These are phyloP conservation scores for Epichloe sp. DNA, from an alignment of 2,329 filamentous ascomycete species.

Conservation along the genomic window DNA sequence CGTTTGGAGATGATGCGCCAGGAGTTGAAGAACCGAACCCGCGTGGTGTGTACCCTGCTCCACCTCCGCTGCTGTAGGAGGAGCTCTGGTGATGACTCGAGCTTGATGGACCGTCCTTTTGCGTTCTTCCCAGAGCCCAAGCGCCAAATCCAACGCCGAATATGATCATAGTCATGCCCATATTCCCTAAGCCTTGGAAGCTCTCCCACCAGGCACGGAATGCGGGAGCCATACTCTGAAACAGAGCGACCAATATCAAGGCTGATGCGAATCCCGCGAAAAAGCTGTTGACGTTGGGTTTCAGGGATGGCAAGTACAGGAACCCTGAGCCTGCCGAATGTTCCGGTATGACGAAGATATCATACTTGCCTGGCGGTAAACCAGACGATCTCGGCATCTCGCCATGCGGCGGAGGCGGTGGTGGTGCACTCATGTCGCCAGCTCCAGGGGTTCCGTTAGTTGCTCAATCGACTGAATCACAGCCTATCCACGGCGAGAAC, in stretches of 20 bases:
- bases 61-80: slow-evolving; percentile 10
- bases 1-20: slow-evolving; percentile 17
- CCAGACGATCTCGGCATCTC: slow-evolving; percentile 57
- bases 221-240: slow-evolving; percentile 58
- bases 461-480: not conserved
- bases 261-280: slow-evolving; percentile 73
- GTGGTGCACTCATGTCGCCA: slow-evolving; percentile 45
- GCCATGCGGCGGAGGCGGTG: slow-evolving; percentile 79
- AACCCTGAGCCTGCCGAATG: slow-evolving; percentile 83
- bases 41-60: slow-evolving; percentile 9
- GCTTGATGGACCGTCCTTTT: slow-evolving; percentile 17
- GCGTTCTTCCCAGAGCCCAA: slow-evolving; percentile 45
- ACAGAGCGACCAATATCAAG: slow-evolving; percentile 58
- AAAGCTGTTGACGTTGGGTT: slow-evolving; percentile 81
- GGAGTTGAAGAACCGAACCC: slow-evolving; percentile 18
- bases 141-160: slow-evolving; percentile 62
- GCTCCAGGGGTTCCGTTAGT: not conserved
- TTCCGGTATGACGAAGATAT: slow-evolving; percentile 93
- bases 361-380: slow-evolving; percentile 80
- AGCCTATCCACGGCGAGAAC: not conserved
- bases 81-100: slow-evolving; percentile 10
- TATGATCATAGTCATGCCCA: slow-evolving; percentile 59
- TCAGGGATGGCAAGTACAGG: slow-evolving; percentile 82
- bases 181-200: slow-evolving; percentile 58
- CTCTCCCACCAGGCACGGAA: slow-evolving; percentile 60